Conservation (phyloP, 2,329 filamentous ascomycete genomes). For the Colletotrichum australisinense region DNA sequence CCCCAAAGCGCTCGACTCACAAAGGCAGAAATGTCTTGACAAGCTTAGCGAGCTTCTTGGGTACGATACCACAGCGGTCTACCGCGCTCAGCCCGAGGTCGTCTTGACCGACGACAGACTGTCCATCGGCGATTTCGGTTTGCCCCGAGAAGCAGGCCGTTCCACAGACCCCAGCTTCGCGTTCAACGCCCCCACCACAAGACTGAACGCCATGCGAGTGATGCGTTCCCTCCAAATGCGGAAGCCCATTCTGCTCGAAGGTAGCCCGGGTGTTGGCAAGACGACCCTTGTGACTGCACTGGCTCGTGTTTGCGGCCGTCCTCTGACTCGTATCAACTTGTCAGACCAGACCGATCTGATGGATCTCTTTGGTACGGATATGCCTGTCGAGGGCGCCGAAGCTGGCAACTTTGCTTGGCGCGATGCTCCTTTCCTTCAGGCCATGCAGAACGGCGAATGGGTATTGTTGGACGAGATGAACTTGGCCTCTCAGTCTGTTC, state of each 20-base stretch:
- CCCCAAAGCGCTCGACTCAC: constrained; percentile 74
- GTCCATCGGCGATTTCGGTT: constrained; percentile 79
- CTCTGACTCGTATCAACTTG: constrained; percentile 92
- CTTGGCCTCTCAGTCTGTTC: constrained; percentile 92
- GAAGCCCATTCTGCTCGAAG: constrained; percentile 94
- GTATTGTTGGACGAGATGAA: constrained; percentile 99
- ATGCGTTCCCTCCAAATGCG: constrained; percentile 86
- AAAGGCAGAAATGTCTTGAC: constrained; percentile 78
- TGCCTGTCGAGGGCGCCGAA: constrained; percentile 91
- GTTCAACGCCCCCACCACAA: constrained; percentile 89
- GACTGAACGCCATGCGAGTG: constrained; percentile 89
- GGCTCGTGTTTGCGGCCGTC: constrained; percentile 81
- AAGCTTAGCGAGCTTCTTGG: constrained; percentile 75
- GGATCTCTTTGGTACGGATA: constrained; percentile 96
- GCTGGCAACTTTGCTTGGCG: constrained; percentile 95
- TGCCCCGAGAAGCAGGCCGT: constrained; percentile 65
- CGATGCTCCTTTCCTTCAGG: constrained; percentile 93
- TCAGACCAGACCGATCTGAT: constrained; percentile 98
- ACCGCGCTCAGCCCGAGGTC: constrained; percentile 72
- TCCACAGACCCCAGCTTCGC: constrained; percentile 73
- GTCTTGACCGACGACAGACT: constrained; percentile 63
- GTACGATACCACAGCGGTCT: constrained; percentile 71
- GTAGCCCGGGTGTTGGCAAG: constrained; percentile 97
- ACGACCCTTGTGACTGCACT: constrained; percentile 92
- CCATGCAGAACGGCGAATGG: constrained; percentile 98